phyloP scores from a whole-genome alignment of 2,329 filamentous ascomycete genomes.

The Diaporthe longicolla region DNA sequence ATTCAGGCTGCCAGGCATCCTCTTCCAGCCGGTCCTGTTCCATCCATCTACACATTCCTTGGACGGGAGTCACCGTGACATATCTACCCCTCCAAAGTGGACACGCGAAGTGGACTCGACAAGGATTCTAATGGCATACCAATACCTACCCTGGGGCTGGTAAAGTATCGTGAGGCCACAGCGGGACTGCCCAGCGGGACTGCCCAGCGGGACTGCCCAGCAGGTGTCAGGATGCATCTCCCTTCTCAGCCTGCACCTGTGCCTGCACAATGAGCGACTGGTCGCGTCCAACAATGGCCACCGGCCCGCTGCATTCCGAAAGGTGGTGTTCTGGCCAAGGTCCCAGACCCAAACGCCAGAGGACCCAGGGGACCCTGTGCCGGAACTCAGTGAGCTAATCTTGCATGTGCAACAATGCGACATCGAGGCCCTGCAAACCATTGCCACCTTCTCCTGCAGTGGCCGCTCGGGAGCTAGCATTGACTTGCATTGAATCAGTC shows the following conservation, averaged over 20 bases:
- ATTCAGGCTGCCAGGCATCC: too few relatives aligned
- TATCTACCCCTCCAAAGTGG: constrained; percentile 34
- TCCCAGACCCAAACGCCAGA: neutral
- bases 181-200: neutral
- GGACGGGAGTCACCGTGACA: constrained; percentile 8
- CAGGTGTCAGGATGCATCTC: neutral
- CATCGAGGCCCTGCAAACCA: constrained; percentile 24
- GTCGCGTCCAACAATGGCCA: too few relatives aligned
- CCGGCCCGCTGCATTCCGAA: constrained; percentile 16
- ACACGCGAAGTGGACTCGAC: constrained; percentile 7
- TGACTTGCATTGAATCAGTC: constrained; percentile 29
- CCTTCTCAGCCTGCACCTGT: neutral
- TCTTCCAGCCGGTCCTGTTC: neutral
- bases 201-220: too few relatives aligned
- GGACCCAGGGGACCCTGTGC: neutral
- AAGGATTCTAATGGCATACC: constrained; percentile 27
- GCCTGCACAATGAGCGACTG: too few relatives aligned
- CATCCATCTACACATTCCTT: neutral
- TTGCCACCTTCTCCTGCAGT: constrained; percentile 25
- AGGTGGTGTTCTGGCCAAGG: neutral
- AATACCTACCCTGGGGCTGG: neutral
- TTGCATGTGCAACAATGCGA: constrained; percentile 35
- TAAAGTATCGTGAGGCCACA: neutral
- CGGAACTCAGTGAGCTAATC: constrained; percentile 19
- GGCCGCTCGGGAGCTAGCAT: constrained; percentile 25